A percentile compares a stretch with the other conserved stretches of the same genome.
phyloP scores from a whole-genome alignment of 1,284 basidiomycete genomes.

The Heterobasidion annosum region DNA sequence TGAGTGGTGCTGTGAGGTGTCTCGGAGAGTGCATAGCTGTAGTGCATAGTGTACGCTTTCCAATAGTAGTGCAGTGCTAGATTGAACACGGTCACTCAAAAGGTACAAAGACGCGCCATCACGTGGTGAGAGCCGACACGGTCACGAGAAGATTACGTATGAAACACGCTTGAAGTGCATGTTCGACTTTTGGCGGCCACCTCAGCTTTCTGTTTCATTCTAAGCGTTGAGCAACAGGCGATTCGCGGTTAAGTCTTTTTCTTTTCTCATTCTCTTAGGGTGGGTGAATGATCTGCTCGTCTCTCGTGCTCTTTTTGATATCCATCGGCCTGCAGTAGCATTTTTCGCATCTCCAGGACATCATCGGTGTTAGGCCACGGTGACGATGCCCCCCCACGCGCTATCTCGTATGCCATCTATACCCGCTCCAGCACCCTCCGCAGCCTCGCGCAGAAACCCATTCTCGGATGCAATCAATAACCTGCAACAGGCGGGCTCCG shows the following conservation, averaged over 20 bases:
- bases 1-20: not conserved
- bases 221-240: constrained; percentile 1
- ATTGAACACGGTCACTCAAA: too few relatives aligned
- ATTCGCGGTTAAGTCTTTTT: not conserved
- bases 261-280: constrained; percentile 1
- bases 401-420: constrained; percentile 7
- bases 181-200: not conserved
- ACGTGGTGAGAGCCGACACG: not conserved
- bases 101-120: not conserved
- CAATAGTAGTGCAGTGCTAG: too few relatives aligned
- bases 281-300: not conserved
- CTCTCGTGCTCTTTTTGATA: not conserved
- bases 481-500: constrained; percentile 17
- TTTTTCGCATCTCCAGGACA: not conserved
- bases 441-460: constrained; percentile 21
- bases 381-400: constrained; percentile 10
- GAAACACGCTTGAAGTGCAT: not conserved
- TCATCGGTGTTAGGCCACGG: constrained; percentile 14
- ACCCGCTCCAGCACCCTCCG: constrained; percentile 11
- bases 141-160: not conserved
- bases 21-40: not conserved
- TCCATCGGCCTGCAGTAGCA: not conserved
- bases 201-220: not conserved
- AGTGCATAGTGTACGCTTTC: not conserved
- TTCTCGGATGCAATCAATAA: constrained; percentile 19